Percentiles rank a stretch among this genome's conserved stretches.
phyloP scores from a whole-genome alignment of 805 yeast species.

The Ogataea philodendri region DNA sequence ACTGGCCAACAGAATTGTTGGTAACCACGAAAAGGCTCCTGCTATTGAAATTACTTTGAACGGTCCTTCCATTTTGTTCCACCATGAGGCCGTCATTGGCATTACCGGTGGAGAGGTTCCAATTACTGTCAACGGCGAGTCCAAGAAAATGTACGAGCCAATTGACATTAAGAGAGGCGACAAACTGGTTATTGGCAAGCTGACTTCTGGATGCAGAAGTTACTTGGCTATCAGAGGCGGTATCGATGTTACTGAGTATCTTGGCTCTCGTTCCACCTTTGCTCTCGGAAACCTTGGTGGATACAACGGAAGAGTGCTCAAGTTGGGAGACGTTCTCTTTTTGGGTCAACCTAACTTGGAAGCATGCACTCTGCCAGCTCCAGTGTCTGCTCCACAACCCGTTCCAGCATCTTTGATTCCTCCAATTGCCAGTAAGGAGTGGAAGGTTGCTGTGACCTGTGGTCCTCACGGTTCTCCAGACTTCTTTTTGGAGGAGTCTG shows the following conservation, averaged over 20 bases:
- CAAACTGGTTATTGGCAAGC: slow-evolving; percentile 75
- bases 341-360: slow-evolving; percentile 73
- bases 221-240: slow-evolving; percentile 92
- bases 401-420: slow-evolving; percentile 62
- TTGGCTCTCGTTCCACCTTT: slow-evolving; percentile 95
- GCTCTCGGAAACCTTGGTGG: slow-evolving; percentile 95
- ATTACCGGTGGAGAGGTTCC: slow-evolving; percentile 83
- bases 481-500: slow-evolving; percentile 75
- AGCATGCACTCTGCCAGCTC: slow-evolving; percentile 69
- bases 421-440: slow-evolving; percentile 46
- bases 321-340: slow-evolving; percentile 88
- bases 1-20: slow-evolving; percentile 86
- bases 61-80: slow-evolving; percentile 87
- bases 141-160: slow-evolving; percentile 69
- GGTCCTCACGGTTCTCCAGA: slow-evolving; percentile 99
- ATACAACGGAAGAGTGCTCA: slow-evolving; percentile 86
- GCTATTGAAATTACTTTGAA: slow-evolving; percentile 85
- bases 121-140: slow-evolving; percentile 61
- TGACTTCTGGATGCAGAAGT: slow-evolving; percentile 80
- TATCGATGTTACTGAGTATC: slow-evolving; percentile 87
- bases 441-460: slow-evolving; percentile 91
- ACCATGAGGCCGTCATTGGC: slow-evolving; percentile 72
- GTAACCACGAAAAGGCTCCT: slow-evolving; percentile 78
- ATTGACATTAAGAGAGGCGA: slow-evolving; percentile 71
- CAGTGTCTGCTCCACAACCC: slow-evolving; percentile 59